Base-by-base conservation (phyloP, 441 rosid genomes). In the Populus hybrid region DNA sequence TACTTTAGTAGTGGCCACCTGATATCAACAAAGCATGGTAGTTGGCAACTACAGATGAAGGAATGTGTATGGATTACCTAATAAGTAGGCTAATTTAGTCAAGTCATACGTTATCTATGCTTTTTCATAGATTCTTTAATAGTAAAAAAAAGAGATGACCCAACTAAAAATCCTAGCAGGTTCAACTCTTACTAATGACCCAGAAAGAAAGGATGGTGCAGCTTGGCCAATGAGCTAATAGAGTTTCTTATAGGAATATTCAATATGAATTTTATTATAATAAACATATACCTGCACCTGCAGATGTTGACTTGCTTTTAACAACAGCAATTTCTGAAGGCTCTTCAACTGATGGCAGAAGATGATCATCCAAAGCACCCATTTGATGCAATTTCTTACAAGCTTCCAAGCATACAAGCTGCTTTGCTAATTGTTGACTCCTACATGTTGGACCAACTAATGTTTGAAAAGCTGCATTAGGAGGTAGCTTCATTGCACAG, bases 331-430 rank as follows among this genome's bases (percentile, higher is more conserved):
- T 83, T 57, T 79, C 86, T 35, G 80, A 73, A 76, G 87, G 77
- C 42, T 77, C 84, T 71, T 89, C 84, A 16, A 72, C 65, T 69
- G 76, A 74, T 9, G 88, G 91, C 70, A 84, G 74, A 75, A 94
- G 89, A 84, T 85, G 86, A 78, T 91, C 84, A 28, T 89, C 85
- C 77, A 89, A 83, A 71, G 85, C 88, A 71, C 91, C 92, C 82
- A 81, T 70, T 79, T 85, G 88, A 71, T 88, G 92, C 69, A 92
- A 90, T 84, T 85, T 90, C 88, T 88, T 90, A 81, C 90, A 89
- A 67, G 94, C 92, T 82, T 90, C 91, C 80, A 89, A 79, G 89
- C 97, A 88, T 57, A 80, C 94, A 35, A 82, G 88, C 84, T 89
- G 91, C 85, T 86, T 91, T 69, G 90, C 88, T 79, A 83, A 76